phyloP scores from a whole-genome alignment of 1,284 basidiomycete species.

The Cutaneotrichosporon curvatum region DNA sequence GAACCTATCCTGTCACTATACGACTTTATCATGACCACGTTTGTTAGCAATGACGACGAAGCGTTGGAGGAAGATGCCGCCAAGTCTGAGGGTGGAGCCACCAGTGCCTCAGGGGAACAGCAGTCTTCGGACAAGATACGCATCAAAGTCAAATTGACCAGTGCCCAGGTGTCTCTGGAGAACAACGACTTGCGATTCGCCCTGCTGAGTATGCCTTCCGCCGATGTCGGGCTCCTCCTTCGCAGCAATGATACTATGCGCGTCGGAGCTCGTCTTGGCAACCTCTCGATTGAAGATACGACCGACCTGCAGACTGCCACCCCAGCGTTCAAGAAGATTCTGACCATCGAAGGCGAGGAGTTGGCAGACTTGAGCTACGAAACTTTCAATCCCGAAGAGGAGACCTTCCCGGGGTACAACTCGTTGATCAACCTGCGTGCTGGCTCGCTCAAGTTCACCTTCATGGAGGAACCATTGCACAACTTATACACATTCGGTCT shows the following conservation, averaged over 20 bases:
- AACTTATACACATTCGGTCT: slow-evolving; percentile 77
- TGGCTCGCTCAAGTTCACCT: slow-evolving; percentile 87
- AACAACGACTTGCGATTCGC: slow-evolving; percentile 68
- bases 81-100: slow-evolving; percentile 8
- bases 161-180: slow-evolving; percentile 83
- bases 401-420: slow-evolving; percentile 70
- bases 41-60: slow-evolving; percentile 56
- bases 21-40: slow-evolving; percentile 97
- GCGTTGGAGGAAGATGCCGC: background rate
- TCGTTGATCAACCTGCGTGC: slow-evolving; percentile 76
- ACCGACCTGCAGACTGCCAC: slow-evolving; percentile 56
- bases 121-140: slow-evolving; percentile 59
- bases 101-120: background rate
- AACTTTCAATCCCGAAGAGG: slow-evolving; percentile 64
- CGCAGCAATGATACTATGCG: slow-evolving; percentile 63
- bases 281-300: slow-evolving; percentile 77
- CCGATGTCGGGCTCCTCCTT: slow-evolving; percentile 75
- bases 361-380: slow-evolving; percentile 94
- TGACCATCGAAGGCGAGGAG: slow-evolving; percentile 93
- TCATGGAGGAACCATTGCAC: slow-evolving; percentile 78
- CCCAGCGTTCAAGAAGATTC: slow-evolving; percentile 67
- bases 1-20: slow-evolving; percentile 88
- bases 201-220: slow-evolving; percentile 84
- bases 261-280: slow-evolving; percentile 77
- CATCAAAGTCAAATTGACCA: slow-evolving; percentile 77